phyloP scores from a whole-genome alignment of 306 rosid genomes.

The Ochetophila trinervis region DNA sequence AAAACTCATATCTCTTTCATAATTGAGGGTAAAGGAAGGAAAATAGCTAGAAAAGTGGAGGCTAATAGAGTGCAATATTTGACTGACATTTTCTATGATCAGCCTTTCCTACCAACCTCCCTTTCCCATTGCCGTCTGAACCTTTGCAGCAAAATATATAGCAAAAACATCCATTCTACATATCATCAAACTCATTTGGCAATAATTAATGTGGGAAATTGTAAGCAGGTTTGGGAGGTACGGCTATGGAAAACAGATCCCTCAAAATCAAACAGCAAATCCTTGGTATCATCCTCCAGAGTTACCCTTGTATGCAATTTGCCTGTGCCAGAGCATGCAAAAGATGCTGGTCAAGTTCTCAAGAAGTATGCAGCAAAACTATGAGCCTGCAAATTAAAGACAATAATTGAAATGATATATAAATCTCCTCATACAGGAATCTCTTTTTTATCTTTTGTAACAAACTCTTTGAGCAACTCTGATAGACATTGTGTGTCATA shows the following conservation, averaged over 20 bases:
- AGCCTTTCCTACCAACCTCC: neutral
- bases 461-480: no score
- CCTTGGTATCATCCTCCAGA: constrained; percentile 59
- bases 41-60: no score
- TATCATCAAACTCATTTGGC: no score
- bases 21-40: neutral
- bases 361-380: constrained; percentile 53
- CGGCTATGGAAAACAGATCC: constrained; percentile 60
- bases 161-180: no score
- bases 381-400: neutral
- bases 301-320: constrained; percentile 70
- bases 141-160: no score
- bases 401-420: no score
- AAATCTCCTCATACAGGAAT: no score
- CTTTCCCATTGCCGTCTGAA: no score
- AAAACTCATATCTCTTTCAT: no score
- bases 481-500: no score
- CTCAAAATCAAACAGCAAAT: constrained; percentile 41
- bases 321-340: constrained; percentile 66
- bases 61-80: no score
- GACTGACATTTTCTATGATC: neutral
- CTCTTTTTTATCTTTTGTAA: no score
- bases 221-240: constrained; percentile 76
- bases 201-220: neutral
- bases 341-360: constrained; percentile 45